A percentile compares a stretch with the other conserved stretches of the same genome.
phyloP scores from a whole-genome alignment of 2,329 filamentous ascomycete species.

The Alternaria incomplexa region DNA sequence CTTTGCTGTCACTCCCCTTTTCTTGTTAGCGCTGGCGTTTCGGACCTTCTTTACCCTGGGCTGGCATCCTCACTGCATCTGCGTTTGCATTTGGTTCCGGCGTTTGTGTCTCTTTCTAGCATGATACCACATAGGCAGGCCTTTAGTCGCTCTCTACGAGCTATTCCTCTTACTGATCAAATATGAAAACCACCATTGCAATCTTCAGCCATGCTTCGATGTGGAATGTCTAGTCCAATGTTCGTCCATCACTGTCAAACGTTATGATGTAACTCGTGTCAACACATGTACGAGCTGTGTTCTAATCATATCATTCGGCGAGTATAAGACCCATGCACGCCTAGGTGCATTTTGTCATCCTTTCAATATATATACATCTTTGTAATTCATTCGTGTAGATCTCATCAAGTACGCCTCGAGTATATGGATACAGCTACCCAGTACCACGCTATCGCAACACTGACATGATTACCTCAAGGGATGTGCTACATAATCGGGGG shows the following conservation, averaged over 20 bases:
- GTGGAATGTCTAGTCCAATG: not conserved
- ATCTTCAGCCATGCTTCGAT: not conserved
- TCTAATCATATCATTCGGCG: not conserved
- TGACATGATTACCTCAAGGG: not conserved
- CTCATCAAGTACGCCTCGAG: not conserved
- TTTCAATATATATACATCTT: not conserved
- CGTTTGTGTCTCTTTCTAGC: slow-evolving; percentile 1
- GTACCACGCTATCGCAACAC: not conserved
- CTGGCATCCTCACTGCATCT: not conserved
- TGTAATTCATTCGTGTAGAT: not conserved
- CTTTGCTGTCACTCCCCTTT: not conserved
- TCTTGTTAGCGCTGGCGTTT: slow-evolving; percentile 14
- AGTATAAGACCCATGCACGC: not conserved
- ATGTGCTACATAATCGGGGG: not conserved
- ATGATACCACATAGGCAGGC: slow-evolving; percentile 19
- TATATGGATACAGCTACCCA: not conserved
- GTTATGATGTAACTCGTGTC: not conserved
- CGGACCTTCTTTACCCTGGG: not conserved
- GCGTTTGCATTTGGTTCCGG: not conserved
- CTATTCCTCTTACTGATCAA: not conserved
- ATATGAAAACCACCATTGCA: not conserved
- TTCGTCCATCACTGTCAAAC: not conserved
- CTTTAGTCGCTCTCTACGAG: slow-evolving; percentile 1
- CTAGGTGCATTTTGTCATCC: not conserved
- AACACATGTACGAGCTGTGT: not conserved